Conservation (phyloP, 441 rosid species). For the Pelargonium fulgidum region DNA sequence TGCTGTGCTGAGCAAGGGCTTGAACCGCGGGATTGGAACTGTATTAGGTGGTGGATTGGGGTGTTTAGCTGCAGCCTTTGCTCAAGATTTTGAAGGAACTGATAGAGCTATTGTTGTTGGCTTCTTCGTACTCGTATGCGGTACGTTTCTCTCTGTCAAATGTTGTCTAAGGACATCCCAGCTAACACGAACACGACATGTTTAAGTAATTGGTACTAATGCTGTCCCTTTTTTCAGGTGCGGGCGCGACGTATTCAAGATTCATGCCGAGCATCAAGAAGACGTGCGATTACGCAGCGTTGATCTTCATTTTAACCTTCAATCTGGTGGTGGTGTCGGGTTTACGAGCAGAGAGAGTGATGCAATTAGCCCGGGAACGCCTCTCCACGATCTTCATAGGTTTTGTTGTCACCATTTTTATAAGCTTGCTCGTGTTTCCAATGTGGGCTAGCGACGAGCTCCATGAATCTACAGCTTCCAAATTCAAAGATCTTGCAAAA, state of each 20-base stretch:
- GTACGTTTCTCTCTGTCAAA: conserved; percentile 34
- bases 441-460: conserved; percentile 85
- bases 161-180: too few species aligned
- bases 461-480: conserved; percentile 43
- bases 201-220: too few species aligned
- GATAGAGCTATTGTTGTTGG: conserved; percentile 45
- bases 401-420: conserved; percentile 44
- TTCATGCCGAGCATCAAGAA: conserved; percentile 46
- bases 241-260: conserved; percentile 52
- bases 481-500: conserved; percentile 45
- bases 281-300: conserved; percentile 60
- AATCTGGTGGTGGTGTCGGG: conserved; percentile 63
- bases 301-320: conserved; percentile 79
- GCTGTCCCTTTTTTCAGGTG: conserved; percentile 46
- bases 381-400: conserved; percentile 56
- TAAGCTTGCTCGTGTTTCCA: conserved; percentile 55
- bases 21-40: conserved; percentile 73
- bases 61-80: conserved; percentile 45
- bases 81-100: conserved; percentile 39
- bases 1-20: conserved; percentile 72
- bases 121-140: conserved; percentile 43
- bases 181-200: too few species aligned
- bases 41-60: conserved; percentile 69
- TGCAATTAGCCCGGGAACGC: conserved; percentile 48
- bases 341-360: conserved; percentile 32